Evolutionary conservation across 2,329 filamentous ascomycete species (phyloP), one percentile per base, ranked within the genome.

Genomic region (Cryphonectria carpinicola): DNA sequence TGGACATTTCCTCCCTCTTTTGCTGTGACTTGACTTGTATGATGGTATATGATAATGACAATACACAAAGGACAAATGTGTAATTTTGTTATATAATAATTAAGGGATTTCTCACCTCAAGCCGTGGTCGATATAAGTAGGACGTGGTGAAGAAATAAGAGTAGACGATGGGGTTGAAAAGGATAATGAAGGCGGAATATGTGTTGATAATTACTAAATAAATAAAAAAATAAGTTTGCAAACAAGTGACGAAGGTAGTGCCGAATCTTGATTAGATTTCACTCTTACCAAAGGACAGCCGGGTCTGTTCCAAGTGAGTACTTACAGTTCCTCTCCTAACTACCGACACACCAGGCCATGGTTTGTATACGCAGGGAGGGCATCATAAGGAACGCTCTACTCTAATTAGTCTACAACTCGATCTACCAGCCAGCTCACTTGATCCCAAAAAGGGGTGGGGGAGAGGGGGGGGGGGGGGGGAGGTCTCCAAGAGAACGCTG

Each of bases 1-100:
- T 86, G 35, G 86, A 88, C 86, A 88, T 88, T 49, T 65, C 49
- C 22, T 68, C 58, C 4, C 37, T 2, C 14, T 17, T 14, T 49
- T 49, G 8, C 37, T 3, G 37, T 39, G 37, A 39, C 37, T 3
- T 3, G 37, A 11, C 37, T 39, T 39, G 37, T 39, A 39, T 39
- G 37, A 39, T 11, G 10, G 37, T 13, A 39, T 46, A 17, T 46
- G 17, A 46, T 46, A 19, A 7, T 46, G 14, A 7, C 43, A 19
- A 46, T 19, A 22, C 43, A 46, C 39, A 32, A 32, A 32, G 32
- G 32, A 32, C 32, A 32, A 32, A 4, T 32, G 13, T 43, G 4
- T 43, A 22, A 7, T 22, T 7, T 49, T 22, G 17, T 22, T 22
- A 49, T 49, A 49, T 2, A 39, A 39, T 39, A 13, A 13, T 13